Percentiles rank a stretch among this genome's conserved stretches.
phyloP scores from a whole-genome alignment of 1,284 basidiomycete species.

The Hortiboletus rubellus region DNA sequence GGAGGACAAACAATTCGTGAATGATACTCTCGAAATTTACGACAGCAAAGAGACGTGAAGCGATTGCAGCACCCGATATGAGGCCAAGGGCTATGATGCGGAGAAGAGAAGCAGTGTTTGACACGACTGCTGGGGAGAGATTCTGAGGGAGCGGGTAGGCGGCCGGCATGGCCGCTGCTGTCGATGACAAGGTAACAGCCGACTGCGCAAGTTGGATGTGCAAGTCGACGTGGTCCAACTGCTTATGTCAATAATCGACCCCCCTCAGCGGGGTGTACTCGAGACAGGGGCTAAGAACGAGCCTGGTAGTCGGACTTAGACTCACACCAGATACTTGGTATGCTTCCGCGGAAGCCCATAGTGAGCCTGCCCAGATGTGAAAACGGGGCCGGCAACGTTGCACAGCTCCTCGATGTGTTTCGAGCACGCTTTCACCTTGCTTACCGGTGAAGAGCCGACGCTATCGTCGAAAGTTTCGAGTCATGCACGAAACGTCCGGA shows the following conservation, averaged over 20 bases:
- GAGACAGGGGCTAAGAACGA: no score
- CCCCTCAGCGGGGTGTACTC: constrained; percentile 5
- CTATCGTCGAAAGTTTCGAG: not conserved
- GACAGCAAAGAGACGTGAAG: constrained; percentile 96
- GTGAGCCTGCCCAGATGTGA: not conserved
- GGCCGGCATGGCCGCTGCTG: constrained; percentile 52
- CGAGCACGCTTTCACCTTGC: not conserved
- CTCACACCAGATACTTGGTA: no score
- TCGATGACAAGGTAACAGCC: not conserved
- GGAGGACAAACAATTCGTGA: constrained; percentile 86
- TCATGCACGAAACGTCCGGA: constrained; percentile 6
- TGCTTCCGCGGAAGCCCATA: no score
- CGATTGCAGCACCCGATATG: constrained; percentile 92
- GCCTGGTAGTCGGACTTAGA: no score
- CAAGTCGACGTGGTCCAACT: constrained; percentile 13
- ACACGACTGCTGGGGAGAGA: constrained; percentile 68
- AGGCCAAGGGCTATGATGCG: constrained; percentile 84
- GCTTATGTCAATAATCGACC: constrained; percentile 6
- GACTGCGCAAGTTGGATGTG: not conserved
- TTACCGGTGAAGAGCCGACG: not conserved
- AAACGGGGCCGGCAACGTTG: not conserved
- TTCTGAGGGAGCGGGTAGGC: constrained; percentile 70
- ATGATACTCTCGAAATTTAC: constrained; percentile 99
- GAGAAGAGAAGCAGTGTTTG: constrained; percentile 82
- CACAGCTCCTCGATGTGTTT: not conserved